Percentiles rank a stretch among this genome's conserved stretches.
phyloP scores from a whole-genome alignment of 345 rosid genomes.

The Corchorus capsularis region DNA sequence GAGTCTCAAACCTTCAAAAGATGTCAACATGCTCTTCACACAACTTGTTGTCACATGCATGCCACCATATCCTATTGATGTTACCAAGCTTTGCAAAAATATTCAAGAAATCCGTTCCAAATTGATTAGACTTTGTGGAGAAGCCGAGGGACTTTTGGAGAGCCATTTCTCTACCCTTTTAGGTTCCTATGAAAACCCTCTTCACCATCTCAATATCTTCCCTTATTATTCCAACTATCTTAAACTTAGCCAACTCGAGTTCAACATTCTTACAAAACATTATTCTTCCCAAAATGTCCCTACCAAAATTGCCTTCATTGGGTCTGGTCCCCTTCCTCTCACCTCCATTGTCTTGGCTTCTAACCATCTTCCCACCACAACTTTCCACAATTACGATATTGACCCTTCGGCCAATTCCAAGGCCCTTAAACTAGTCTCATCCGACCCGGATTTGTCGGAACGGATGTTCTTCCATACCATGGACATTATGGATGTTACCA shows the following conservation, averaged over 20 bases:
- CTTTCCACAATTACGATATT: constrained; percentile 81
- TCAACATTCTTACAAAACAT: constrained; percentile 53
- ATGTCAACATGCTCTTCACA: constrained; percentile 84
- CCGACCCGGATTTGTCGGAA: constrained; percentile 67
- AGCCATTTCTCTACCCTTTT: constrained; percentile 67
- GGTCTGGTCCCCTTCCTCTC: constrained; percentile 91
- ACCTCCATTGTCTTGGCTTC: constrained; percentile 76
- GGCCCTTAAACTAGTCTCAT: constrained; percentile 52
- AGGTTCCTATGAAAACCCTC: constrained; percentile 66
- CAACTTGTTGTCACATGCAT: constrained; percentile 80
- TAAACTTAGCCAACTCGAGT: constrained; percentile 78
- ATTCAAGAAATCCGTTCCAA: constrained; percentile 71
- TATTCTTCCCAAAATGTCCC: constrained; percentile 34
- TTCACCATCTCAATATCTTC: constrained; percentile 61
- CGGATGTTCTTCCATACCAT: constrained; percentile 69
- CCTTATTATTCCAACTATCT: constrained; percentile 85
- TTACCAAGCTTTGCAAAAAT: constrained; percentile 51
- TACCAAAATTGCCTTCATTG: constrained; percentile 69
- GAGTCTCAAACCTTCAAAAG: constrained; percentile 67
- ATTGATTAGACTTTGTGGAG: constrained; percentile 71
- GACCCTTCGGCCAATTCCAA: constrained; percentile 60
- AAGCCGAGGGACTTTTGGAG: constrained; percentile 75
- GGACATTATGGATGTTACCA: constrained; percentile 56
- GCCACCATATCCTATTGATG: constrained; percentile 76
- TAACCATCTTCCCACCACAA: constrained; percentile 51